Percentiles rank a stretch among this genome's conserved stretches.
phyloP scores from a whole-genome alignment of 805 yeast species.

The Scheffersomyces lignosus region DNA sequence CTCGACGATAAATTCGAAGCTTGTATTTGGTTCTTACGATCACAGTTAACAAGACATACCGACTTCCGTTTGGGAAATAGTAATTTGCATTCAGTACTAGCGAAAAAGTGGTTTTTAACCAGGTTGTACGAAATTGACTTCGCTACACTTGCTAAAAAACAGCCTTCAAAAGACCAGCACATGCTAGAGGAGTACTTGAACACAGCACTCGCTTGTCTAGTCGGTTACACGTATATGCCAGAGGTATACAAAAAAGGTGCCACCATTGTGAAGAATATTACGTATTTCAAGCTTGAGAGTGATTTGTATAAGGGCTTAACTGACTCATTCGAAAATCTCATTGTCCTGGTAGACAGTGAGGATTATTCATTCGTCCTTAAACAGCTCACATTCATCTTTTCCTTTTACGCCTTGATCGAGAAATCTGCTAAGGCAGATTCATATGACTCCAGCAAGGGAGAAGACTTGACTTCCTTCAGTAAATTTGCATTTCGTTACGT shows the following conservation, averaged over 20 bases:
- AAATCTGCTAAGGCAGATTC: constrained; percentile 3
- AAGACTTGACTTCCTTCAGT: constrained; percentile 8
- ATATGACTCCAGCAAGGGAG: constrained; percentile 5
- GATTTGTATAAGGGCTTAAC: constrained; percentile 19
- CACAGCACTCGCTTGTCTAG: constrained; percentile 31
- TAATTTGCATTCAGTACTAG: constrained; percentile 42
- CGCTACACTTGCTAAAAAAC: no score
- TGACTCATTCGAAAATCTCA: constrained; percentile 10
- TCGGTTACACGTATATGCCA: constrained; percentile 47
- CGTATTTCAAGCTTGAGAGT: constrained; percentile 22
- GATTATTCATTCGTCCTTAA: constrained; percentile 16
- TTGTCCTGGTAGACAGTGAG: constrained; percentile 3
- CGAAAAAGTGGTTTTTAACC: constrained; percentile 35
- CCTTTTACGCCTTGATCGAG: constrained; percentile 18
- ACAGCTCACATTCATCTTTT: constrained; percentile 25
- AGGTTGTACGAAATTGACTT: constrained; percentile 21
- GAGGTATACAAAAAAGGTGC: constrained; percentile 22
- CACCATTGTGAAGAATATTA: constrained; percentile 19
- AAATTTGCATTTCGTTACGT: constrained; percentile 20
- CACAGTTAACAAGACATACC: constrained; percentile 53
- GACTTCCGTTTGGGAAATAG: constrained; percentile 46
- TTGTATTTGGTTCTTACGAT: constrained; percentile 54
- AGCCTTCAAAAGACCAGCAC: constrained; percentile 1
- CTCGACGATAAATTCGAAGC: constrained; percentile 48
- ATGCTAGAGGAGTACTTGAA: constrained; percentile 13